A percentile compares a stretch with the other conserved stretches of the same genome.
These are phyloP conservation scores for Xylaria sp. DNA, from an alignment of 2,329 filamentous ascomycete species.

Conservation along the genomic window DNA sequence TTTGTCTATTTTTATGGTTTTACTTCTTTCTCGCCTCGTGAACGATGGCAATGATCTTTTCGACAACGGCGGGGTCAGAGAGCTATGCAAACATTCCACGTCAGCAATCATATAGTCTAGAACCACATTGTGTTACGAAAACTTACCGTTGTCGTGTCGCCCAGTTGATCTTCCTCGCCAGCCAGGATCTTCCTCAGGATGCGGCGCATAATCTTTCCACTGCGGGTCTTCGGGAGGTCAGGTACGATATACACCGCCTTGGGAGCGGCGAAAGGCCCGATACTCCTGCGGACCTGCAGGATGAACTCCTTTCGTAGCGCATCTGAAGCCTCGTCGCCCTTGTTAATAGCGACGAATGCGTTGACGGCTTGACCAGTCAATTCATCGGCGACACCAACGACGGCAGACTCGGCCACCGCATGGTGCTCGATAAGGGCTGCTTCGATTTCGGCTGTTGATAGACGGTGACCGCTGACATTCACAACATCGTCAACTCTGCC, in stretches of 20 bases:
- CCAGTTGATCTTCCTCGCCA: constrained; percentile 95
- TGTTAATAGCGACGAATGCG: constrained; percentile 93
- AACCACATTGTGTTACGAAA: background rate
- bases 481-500: constrained; percentile 98
- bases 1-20: too few relatives aligned
- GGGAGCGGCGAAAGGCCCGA: constrained; percentile 94
- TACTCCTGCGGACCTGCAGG: constrained; percentile 94
- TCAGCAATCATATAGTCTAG: constrained; percentile 1
- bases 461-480: constrained; percentile 94
- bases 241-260: constrained; percentile 91
- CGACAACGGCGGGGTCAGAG: constrained; percentile 86
- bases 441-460: constrained; percentile 98
- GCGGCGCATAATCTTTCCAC: constrained; percentile 98
- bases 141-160: constrained; percentile 88
- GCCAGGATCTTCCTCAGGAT: constrained; percentile 97
- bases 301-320: constrained; percentile 91
- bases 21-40: constrained; percentile 66
- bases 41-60: constrained; percentile 85
- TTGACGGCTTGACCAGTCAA: constrained; percentile 97
- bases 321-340: constrained; percentile 76
- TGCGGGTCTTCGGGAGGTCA: constrained; percentile 95
- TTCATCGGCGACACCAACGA: constrained; percentile 92
- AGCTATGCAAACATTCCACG: constrained; percentile 58
- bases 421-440: constrained; percentile 93
- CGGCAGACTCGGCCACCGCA: constrained; percentile 89